These are phyloP conservation scores for Rhodotorula sp. DNA, from an alignment of 1,284 basidiomycete species.

Conservation along the genomic window DNA sequence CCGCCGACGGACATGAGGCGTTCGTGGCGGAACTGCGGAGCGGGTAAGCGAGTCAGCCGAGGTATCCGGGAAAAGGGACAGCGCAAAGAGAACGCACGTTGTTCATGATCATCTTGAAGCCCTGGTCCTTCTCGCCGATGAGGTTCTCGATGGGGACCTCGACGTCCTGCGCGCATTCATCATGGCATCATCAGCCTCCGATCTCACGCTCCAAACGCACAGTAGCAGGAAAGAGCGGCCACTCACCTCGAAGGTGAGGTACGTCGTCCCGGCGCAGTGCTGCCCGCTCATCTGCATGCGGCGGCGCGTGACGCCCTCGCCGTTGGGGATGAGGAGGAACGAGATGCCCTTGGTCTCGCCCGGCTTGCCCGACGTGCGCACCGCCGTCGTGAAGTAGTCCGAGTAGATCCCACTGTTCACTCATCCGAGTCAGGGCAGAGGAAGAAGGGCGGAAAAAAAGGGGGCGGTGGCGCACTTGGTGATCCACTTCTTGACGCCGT, in stretches of 20 bases:
- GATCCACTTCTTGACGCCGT: constrained; percentile 37
- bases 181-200: not conserved
- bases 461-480: constrained; percentile 7
- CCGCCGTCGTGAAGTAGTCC: constrained; percentile 44
- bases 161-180: constrained; percentile 21
- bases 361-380: constrained; percentile 46
- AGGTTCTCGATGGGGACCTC: constrained; percentile 50
- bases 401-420: constrained; percentile 29
- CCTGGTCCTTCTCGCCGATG: constrained; percentile 45
- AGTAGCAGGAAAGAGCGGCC: not conserved
- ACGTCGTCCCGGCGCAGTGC: constrained; percentile 49
- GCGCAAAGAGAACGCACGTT: constrained; percentile 21
- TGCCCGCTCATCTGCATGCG: constrained; percentile 41
- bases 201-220: not conserved
- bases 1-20: constrained; percentile 24
- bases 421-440: not conserved
- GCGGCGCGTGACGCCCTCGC: constrained; percentile 39
- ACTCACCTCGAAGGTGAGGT: constrained; percentile 47
- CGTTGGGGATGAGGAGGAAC: constrained; percentile 48
- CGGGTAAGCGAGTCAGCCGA: not conserved
- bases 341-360: constrained; percentile 48
- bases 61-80: not conserved
- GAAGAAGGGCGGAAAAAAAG: not conserved
- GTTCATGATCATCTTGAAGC: constrained; percentile 32
- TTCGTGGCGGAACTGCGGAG: constrained; percentile 28